Evolutionary conservation across 768 basidiomycete genomes (phyloP).

Genomic region (Phlebiopsis flavidoalba): DNA sequence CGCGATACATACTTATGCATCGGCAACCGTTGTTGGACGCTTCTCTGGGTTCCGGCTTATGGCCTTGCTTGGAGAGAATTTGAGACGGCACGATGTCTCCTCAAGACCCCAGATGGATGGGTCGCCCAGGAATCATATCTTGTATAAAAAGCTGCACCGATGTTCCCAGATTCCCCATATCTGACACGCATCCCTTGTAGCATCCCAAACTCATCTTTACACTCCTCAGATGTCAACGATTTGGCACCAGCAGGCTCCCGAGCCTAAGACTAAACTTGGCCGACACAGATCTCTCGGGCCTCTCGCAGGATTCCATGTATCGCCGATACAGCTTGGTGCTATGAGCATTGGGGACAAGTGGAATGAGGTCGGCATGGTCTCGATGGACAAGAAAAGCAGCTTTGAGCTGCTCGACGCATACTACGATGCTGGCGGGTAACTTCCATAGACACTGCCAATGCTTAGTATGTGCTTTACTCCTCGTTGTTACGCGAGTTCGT

Average conservation of each 20-base stretch:
- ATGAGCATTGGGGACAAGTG: slow-evolving; percentile 37
- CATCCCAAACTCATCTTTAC: not conserved
- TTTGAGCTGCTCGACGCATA: slow-evolving; percentile 37
- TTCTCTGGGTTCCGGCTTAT: too few relatives aligned
- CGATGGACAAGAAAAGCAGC: slow-evolving; percentile 29
- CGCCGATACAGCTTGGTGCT: slow-evolving; percentile 33
- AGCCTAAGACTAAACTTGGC: slow-evolving; percentile 17
- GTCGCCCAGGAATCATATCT: too few relatives aligned
- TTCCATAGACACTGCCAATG: slow-evolving; percentile 20
- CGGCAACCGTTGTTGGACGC: too few relatives aligned
- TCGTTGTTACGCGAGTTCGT: not conserved
- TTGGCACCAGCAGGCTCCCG: slow-evolving; percentile 7
- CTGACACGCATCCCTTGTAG: not conserved
- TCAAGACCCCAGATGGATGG: too few relatives aligned
- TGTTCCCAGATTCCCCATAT: not conserved
- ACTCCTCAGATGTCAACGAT: not conserved
- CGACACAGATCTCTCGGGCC: slow-evolving; percentile 29
- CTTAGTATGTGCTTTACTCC: slow-evolving; percentile 20
- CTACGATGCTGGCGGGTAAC: slow-evolving; percentile 29
- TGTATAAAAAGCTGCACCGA: too few relatives aligned
- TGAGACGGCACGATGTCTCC: too few relatives aligned
- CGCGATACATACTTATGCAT: too few relatives aligned
- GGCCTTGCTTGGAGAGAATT: too few relatives aligned
- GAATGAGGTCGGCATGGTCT: slow-evolving; percentile 24
- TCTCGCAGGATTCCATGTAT: slow-evolving; percentile 31